phyloP scores from a whole-genome alignment of 148 eudicot genomes.

The Rhododendron ferrugineum region DNA sequence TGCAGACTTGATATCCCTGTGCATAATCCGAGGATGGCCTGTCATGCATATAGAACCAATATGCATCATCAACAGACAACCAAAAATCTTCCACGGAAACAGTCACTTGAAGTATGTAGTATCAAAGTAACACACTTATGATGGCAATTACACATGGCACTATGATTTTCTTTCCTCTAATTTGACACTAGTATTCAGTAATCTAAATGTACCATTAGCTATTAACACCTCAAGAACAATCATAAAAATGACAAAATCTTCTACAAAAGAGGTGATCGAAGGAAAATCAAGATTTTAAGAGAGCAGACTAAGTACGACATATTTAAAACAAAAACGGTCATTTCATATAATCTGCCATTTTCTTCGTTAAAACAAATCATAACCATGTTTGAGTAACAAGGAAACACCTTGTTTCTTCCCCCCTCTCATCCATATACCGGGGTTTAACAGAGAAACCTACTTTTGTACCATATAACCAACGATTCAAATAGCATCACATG shows the following conservation, averaged over 20 bases:
- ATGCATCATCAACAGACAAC: not conserved
- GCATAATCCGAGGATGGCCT: conserved; percentile 54
- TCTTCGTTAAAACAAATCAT: not conserved
- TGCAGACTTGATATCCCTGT: conserved; percentile 53
- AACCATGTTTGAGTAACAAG: not conserved
- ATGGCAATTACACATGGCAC: not conserved
- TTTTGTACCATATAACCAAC: not conserved
- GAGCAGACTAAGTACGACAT: not conserved
- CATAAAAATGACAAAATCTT: not conserved
- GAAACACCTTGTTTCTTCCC: not conserved
- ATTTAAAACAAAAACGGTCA: not conserved
- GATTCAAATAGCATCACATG: not conserved
- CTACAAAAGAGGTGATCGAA: not conserved
- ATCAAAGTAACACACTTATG: not conserved
- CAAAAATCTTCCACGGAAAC: not conserved
- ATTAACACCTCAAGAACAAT: not conserved
- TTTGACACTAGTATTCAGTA: not conserved
- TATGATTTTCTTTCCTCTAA: not conserved
- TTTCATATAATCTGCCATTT: not conserved
- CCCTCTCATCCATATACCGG: not conserved
- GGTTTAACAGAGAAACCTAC: not conserved
- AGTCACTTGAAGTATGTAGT: not conserved
- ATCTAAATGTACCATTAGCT: not conserved
- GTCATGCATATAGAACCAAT: conserved; percentile 1
- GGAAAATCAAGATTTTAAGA: not conserved